Base-by-base conservation (phyloP, 768 basidiomycete species). In the Collybia nuda region DNA sequence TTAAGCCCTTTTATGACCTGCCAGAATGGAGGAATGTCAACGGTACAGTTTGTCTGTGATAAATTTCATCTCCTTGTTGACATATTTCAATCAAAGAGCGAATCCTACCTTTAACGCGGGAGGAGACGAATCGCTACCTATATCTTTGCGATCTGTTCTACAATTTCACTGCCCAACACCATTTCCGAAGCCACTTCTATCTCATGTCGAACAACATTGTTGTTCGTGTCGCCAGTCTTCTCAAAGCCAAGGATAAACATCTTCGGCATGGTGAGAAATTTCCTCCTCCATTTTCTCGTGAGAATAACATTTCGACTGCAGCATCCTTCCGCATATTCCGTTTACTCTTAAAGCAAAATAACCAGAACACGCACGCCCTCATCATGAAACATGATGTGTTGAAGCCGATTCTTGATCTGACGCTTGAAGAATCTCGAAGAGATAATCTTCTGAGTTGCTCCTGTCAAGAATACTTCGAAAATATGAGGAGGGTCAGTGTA, bases 401-500 rank as follows among this genome's bases (percentile, higher is more conserved):
- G 56, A 80, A 82, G 56, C 89, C 93, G 2, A 83, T 98, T 48
- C 72, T 98, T 50, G 86, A 92, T 53, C 72, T 97, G 52, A 87
- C 92, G n/a, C 62, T 87, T 23, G 80, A 82, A 53, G 95, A 97
- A 68, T 88, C 89, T 28, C 74, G 78, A 47, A 78, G 91, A 51
- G 97, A 99, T 67, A 99, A 95, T 69, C 78, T 99, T 53, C 74
- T 99, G 48, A 90, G 88, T 59, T 94, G 93, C 60, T 92, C 94
- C 35, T 98, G 93, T 74, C 88, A 97, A 66, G 97, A 98, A 66
- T 89, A 90, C 55, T 94, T 98, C 60, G 97, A 99, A 59, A 80
- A 82, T 57, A 89, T 98, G 67, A 85, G 93, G 48, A 80, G 84
- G 72, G 94, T 95, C 54, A 55, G 81, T 68, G 17, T n/a, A 8